Evolutionary conservation across 2,329 filamentous ascomycete genomes (phyloP).

Genomic region (Paramyrothecium sp.): DNA sequence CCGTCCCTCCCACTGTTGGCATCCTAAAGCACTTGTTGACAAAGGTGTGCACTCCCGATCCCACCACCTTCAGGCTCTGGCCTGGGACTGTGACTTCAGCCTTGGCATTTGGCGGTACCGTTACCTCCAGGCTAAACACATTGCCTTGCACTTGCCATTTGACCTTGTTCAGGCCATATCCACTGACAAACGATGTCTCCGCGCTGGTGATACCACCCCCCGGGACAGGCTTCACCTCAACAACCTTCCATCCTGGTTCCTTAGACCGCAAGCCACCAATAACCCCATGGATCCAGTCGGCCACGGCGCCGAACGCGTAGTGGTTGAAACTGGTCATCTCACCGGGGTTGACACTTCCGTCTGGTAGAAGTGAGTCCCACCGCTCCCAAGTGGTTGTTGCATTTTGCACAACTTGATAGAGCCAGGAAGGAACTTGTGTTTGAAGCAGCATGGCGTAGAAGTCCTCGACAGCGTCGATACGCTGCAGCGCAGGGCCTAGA

Average conservation of each 20-base stretch:
- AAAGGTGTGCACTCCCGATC: too few species aligned
- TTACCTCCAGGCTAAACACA: too few species aligned
- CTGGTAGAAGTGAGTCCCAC: conserved; percentile 44
- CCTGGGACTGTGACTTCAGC: too few species aligned
- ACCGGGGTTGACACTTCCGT: conserved; percentile 42
- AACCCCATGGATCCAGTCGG: conserved; percentile 43
- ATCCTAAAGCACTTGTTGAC: too few species aligned
- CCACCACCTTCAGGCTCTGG: too few species aligned
- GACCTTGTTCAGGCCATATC: too few species aligned
- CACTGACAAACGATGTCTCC: conserved; percentile 24
- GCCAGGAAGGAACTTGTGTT: conserved; percentile 42
- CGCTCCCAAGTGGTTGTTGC: conserved; percentile 51
- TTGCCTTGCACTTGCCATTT: too few species aligned
- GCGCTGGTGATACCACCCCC: conserved; percentile 33
- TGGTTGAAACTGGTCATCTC: conserved; percentile 51
- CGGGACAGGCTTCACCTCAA: conserved; percentile 31
- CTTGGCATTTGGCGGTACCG: too few species aligned
- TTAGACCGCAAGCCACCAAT: conserved; percentile 38
- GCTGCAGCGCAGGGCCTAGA: conserved; percentile 27
- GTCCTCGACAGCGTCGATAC: conserved; percentile 23
- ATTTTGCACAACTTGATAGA: conserved; percentile 44
- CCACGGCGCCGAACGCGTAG: conserved; percentile 46
- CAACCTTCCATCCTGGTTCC: conserved; percentile 37
- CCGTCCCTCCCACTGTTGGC: too few species aligned
- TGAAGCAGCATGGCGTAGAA: conserved; percentile 49